Base-by-base conservation (phyloP, 768 basidiomycete species). In the Leccinum rimulosum region DNA sequence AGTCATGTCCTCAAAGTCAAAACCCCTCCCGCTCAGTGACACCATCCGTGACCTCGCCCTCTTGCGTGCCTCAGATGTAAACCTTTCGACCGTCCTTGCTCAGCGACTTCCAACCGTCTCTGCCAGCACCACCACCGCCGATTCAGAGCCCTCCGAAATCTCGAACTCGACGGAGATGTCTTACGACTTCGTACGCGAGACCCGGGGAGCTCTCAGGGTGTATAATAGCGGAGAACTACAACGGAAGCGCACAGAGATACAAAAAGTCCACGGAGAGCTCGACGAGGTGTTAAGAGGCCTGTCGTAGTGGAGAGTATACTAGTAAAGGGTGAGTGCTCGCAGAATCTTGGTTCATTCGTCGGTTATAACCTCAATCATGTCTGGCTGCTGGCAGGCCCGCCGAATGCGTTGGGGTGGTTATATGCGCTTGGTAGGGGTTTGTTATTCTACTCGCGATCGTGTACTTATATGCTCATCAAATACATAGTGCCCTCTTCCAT, bases 11-110 rank as follows among this genome's bases (percentile, higher is more conserved):
- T 63, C 63, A 76, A 76, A 74, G 74, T 55, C 66, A 28, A 70
- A 67, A 56, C 80, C 84, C 12, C 76, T 91, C 45, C 75, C 83
- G 7, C 77, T 90, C 48, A 56, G 65, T 27, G 80, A 84, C 57
- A 84, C 84, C 7, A 78, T 91, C 38, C 85, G 81, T 12, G 91
- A 93, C 72, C 82, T 93, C 25, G 89, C 90, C 6, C 71, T 89
- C 33, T 74, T 92, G 19, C 82, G 87, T 43, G 83, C 83, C 28
- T 84, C 86, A 10, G 82, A 80, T 25, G 59, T 81, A 49, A 75
- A 80, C 60, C 63, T 82, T 17, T 66, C 75, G 6, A 56, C 50
- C 9, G 53, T 77, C 35, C 68, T 79, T 27, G 35, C 73, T 12
- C 27, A 54, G 6, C 28, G 56, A 3, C 43, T 53, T 28, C 17